Evolutionary conservation across 2,329 filamentous ascomycete species (phyloP).

Genomic region (Alternaria arbusti): DNA sequence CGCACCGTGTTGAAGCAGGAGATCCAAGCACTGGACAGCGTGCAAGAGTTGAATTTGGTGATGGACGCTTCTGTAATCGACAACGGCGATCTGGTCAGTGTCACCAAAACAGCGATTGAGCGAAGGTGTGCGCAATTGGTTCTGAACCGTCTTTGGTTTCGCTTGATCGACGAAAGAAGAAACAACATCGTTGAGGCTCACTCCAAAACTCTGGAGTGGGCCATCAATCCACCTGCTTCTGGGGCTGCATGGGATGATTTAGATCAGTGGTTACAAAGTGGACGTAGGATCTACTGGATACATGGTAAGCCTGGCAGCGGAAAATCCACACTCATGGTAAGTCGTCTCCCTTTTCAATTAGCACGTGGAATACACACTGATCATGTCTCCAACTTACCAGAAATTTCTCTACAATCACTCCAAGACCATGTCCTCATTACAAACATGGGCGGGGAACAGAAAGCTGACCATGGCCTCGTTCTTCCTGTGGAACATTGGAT

Average conservation of each 20-base stretch:
- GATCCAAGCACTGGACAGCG: no score
- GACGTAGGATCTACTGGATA: neutral
- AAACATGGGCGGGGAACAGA: neutral
- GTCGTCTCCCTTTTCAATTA: no score
- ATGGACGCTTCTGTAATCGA: no score
- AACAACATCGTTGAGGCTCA: neutral
- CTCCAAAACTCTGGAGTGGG: neutral
- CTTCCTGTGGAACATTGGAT: neutral
- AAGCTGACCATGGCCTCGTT: neutral
- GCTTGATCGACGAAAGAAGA: neutral
- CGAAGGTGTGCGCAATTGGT: no score
- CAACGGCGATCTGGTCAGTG: no score
- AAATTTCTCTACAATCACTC: neutral
- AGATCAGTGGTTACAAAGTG: neutral
- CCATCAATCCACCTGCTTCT: neutral
- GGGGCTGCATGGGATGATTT: neutral
- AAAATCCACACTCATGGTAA: no score
- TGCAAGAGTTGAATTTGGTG: no score
- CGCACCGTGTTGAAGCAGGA: no score
- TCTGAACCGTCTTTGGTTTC: neutral
- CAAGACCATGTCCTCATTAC: neutral
- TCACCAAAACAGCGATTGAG: no score
- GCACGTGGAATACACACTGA: no score
- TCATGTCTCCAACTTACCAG: no score
- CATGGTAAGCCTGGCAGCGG: conserved; percentile 1